These are phyloP conservation scores for Betula pendula DNA, from an alignment of 306 rosid genomes.

Conservation along the genomic window DNA sequence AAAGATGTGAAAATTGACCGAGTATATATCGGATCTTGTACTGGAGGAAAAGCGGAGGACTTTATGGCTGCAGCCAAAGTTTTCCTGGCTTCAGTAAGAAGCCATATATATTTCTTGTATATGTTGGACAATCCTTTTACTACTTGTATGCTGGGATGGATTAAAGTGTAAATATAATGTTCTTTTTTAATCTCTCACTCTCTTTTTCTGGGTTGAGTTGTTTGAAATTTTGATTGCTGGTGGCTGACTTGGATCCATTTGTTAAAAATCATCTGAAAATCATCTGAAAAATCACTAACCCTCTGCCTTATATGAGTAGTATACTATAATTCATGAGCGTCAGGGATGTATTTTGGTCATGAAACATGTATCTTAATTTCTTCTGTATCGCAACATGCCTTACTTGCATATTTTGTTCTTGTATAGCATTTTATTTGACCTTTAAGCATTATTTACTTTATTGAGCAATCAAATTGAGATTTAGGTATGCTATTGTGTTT, in stretches of 20 bases:
- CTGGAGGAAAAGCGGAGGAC: slow-evolving; percentile 90
- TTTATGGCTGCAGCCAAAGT: slow-evolving; percentile 86
- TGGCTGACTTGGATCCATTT: background rate
- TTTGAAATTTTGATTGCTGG: slow-evolving; percentile 6
- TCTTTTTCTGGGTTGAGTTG: background rate
- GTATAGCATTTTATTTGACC: background rate
- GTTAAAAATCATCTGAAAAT: background rate
- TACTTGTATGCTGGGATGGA: background rate
- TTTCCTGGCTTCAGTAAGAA: slow-evolving; percentile 72
- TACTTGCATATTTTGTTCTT: background rate
- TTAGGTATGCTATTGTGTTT: background rate
- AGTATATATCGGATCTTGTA: slow-evolving; percentile 93
- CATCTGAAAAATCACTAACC: background rate
- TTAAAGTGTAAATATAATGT: background rate
- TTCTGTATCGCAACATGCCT: background rate
- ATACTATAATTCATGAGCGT: background rate
- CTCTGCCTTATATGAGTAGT: background rate
- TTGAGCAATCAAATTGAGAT: background rate
- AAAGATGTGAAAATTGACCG: slow-evolving; percentile 92
- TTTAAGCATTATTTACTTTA: background rate
- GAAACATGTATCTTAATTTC: background rate
- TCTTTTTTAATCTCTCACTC: background rate
- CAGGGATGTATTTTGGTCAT: background rate
- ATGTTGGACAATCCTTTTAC: background rate
- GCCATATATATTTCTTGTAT: slow-evolving; percentile 25